Percentiles rank a stretch among this genome's conserved stretches.
These are phyloP conservation scores for Boletus sp. DNA, from an alignment of 1,284 basidiomycete genomes.

Conservation along the genomic window DNA sequence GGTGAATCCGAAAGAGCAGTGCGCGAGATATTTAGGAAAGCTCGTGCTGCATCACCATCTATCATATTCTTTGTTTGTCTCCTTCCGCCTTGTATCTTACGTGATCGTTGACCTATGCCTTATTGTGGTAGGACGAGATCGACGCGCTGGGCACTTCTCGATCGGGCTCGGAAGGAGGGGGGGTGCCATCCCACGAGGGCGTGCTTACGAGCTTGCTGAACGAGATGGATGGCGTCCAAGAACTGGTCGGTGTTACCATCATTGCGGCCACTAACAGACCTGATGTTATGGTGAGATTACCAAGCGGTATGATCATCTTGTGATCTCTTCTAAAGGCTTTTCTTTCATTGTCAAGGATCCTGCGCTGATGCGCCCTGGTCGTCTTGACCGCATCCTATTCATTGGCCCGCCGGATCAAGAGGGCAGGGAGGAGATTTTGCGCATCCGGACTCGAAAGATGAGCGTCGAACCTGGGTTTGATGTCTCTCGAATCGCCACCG, in stretches of 20 bases:
- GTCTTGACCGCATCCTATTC: constrained; percentile 93
- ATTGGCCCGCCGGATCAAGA: constrained; percentile 85
- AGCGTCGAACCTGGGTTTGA: constrained; percentile 70
- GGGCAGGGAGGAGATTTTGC: constrained; percentile 82
- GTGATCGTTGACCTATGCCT: neutral
- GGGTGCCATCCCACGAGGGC: constrained; percentile 65
- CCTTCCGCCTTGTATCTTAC: neutral
- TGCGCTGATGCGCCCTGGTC: constrained; percentile 91
- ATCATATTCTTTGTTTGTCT: constrained; percentile 90
- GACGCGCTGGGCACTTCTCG: constrained; percentile 89
- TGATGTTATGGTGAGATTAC: constrained; percentile 73
- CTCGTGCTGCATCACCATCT: constrained; percentile 87
- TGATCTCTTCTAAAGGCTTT: constrained; percentile 1
- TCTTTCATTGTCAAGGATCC: constrained; percentile 61
- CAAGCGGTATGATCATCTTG: neutral
- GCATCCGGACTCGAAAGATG: constrained; percentile 78
- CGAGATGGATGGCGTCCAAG: constrained; percentile 98
- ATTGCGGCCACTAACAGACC: constrained; percentile 97
- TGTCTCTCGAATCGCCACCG: constrained; percentile 62
- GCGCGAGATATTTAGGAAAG: constrained; percentile 93
- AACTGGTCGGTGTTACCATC: constrained; percentile 87
- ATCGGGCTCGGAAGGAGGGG: constrained; percentile 52
- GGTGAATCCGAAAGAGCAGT: constrained; percentile 96
- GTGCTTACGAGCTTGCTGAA: constrained; percentile 92
- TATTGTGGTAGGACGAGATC: constrained; percentile 79